Evolutionary conservation across 257 asterid genomes (phyloP).

Genomic region (Ehretia macrophylla): DNA sequence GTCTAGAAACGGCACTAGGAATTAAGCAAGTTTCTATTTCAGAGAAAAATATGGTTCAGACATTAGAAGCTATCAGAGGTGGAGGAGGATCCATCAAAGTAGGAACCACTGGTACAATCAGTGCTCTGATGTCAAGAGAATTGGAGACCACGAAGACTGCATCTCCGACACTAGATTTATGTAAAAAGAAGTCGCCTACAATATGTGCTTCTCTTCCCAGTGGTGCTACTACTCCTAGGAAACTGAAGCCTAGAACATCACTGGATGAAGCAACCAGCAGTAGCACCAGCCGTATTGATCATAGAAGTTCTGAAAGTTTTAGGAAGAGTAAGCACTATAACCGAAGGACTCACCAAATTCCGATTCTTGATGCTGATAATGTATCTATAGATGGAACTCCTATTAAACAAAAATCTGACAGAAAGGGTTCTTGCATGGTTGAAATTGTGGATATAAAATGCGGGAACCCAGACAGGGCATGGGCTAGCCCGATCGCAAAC

Average conservation of each 20-base stretch:
- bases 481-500: conserved; percentile 54
- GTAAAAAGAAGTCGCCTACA: conserved; percentile 10
- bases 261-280: conserved; percentile 56
- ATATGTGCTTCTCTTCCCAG: conserved; percentile 21
- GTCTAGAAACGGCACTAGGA: neutral
- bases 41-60: conserved; percentile 45
- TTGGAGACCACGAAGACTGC: conserved; percentile 46
- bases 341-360: conserved; percentile 46
- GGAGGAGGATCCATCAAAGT: conserved; percentile 81
- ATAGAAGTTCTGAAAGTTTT: conserved; percentile 26
- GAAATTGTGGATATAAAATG: conserved; percentile 80
- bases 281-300: conserved; percentile 16
- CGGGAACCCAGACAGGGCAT: conserved; percentile 46
- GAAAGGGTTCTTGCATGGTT: conserved; percentile 41
- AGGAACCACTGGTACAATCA: conserved; percentile 76
- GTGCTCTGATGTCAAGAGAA: conserved; percentile 77
- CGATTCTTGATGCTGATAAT: conserved; percentile 55
- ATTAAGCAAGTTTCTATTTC: neutral
- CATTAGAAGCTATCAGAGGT: conserved; percentile 58
- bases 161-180: conserved; percentile 19
- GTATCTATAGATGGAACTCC: conserved; percentile 56
- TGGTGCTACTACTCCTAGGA: conserved; percentile 28
- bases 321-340: conserved; percentile 39
- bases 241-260: conserved; percentile 27
- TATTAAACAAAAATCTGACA: conserved; percentile 41